A percentile compares a stretch with the other conserved stretches of the same genome.
Conservation (phyloP, 371 early-diverging fungal species). For the Catenaria anguillulae region DNA sequence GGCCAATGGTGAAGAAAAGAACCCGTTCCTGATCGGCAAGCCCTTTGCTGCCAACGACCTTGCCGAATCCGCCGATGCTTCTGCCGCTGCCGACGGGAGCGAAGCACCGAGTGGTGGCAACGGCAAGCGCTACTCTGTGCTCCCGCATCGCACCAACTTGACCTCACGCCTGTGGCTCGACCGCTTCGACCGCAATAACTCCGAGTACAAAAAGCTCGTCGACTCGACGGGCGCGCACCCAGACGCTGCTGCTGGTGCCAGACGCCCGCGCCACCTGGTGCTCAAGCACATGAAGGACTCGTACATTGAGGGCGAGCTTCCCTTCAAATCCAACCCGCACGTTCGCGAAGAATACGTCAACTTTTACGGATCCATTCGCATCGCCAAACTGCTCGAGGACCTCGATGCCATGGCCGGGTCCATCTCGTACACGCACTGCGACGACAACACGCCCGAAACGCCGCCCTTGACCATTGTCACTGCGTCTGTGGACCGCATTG, state of each 20-base stretch:
- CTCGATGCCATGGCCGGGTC: slow-evolving; percentile 58
- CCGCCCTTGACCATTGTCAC: slow-evolving; percentile 65
- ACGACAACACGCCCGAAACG: slow-evolving; percentile 39
- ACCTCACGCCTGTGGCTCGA: slow-evolving; percentile 8
- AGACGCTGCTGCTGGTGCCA: no score
- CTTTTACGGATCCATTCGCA: slow-evolving; percentile 28
- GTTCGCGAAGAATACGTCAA: slow-evolving; percentile 69
- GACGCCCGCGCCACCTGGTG: slow-evolving; percentile 18
- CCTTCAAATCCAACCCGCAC: slow-evolving; percentile 54
- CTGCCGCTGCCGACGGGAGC: no score
- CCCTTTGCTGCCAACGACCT: no score
- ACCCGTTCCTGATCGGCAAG: no score
- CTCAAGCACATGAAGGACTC: slow-evolving; percentile 59
- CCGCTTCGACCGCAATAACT: slow-evolving; percentile 2
- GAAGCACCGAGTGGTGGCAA: no score
- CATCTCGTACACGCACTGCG: slow-evolving; percentile 61
- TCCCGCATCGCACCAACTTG: slow-evolving; percentile 8
- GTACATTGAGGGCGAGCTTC: slow-evolving; percentile 58
- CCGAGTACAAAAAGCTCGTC: neutral
- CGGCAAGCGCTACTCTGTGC: slow-evolving; percentile 4
- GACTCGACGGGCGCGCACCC: neutral
- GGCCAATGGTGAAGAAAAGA: no score
- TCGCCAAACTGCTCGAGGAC: slow-evolving; percentile 47
- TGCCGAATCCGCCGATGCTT: no score
- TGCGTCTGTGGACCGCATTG: slow-evolving; percentile 80